Conservation (phyloP, 805 yeast genomes). For the Nakazawaea siamensis region DNA sequence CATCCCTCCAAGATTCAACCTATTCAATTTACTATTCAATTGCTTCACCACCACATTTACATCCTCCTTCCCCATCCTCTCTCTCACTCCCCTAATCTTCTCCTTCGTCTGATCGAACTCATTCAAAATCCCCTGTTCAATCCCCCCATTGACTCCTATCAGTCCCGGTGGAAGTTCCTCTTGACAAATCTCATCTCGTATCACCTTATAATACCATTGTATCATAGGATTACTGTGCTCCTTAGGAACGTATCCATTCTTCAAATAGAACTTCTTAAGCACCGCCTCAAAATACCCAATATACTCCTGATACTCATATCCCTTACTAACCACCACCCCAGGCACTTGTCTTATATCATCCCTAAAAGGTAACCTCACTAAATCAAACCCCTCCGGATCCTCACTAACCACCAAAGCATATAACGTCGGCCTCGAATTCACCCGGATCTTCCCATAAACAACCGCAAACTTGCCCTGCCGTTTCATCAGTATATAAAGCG, state of each 20-base stretch:
- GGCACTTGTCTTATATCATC: conserved; percentile 74
- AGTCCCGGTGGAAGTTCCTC: conserved; percentile 25
- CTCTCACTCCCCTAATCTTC: conserved; percentile 6
- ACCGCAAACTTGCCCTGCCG: conserved; percentile 50
- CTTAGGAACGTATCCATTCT: conserved; percentile 44
- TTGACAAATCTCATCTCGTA: conserved; percentile 63
- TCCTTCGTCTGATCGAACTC: conserved; percentile 10
- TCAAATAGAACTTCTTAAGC: conserved; percentile 31
- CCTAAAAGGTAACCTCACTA: conserved; percentile 61
- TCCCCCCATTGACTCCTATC: conserved; percentile 4
- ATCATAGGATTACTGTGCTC: conserved; percentile 59
- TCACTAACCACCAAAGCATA: conserved; percentile 53
- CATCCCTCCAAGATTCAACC: conserved; percentile 16
- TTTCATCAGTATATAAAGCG: conserved; percentile 54
- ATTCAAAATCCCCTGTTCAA: conserved; percentile 4
- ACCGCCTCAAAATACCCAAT: conserved; percentile 16
- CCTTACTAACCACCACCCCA: conserved; percentile 10
- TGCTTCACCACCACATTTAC: conserved; percentile 11
- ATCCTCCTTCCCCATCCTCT: no score
- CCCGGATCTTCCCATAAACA: conserved; percentile 61
- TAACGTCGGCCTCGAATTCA: conserved; percentile 44
- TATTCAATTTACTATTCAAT: conserved; percentile 16
- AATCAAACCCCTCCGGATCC: conserved; percentile 67
- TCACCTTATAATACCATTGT: conserved; percentile 54
- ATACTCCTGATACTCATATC: conserved; percentile 10